Base-by-base conservation (phyloP, 2,329 filamentous ascomycete species). In the Pseudogymnoascus sp. region DNA sequence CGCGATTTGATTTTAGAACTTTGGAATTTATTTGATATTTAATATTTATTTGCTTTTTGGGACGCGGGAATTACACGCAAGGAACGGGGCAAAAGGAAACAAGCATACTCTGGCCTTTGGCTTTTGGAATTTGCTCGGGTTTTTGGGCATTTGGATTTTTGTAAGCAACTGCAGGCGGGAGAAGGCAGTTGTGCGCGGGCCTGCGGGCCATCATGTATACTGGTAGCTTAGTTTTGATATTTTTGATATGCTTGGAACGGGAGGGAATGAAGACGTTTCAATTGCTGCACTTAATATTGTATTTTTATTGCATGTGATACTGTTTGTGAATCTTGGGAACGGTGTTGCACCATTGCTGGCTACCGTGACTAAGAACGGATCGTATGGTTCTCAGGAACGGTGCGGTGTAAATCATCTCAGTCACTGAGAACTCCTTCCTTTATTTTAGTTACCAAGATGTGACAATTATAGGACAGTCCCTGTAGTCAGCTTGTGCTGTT, bases 1-100 rank as follows among this genome's bases (percentile, higher is more conserved):
- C 15, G 59, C n/a, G n/a, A 21, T 60, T 40, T 31, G 59, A 31
- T 42, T 31, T 60, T 60, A 40, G 36, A 48, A 31, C 27, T 29
- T 35, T 21, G 21, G 10, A 21, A 35, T 58, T 36, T 31, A 39
- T 58, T 58, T 58, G 52, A 58, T 58, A 58, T 58, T 58, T n/a
- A n/a, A n/a, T n/a, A n/a, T n/a, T n/a, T n/a, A n/a, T n/a, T n/a
- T 42, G 18, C 2, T 29, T 48, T 15, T 48, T n/a, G n/a, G n/a
- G n/a, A n/a, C n/a, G n/a, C 40, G 52, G 33, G 55, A n/a, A 35
- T 39, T 25, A 58, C 9, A 58, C 35, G 55, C 55, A 27, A 58
- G 36, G 36, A 39, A 39, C 12, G 15, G 48, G 35, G 35, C 35
- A 35, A 58, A 58, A 58, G 13, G 55, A 18, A 21, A 48, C 25